Evolutionary conservation across 2,329 filamentous ascomycete species (phyloP), one percentile per base, ranked within the genome.

Genomic region (Beauveria sp.): DNA sequence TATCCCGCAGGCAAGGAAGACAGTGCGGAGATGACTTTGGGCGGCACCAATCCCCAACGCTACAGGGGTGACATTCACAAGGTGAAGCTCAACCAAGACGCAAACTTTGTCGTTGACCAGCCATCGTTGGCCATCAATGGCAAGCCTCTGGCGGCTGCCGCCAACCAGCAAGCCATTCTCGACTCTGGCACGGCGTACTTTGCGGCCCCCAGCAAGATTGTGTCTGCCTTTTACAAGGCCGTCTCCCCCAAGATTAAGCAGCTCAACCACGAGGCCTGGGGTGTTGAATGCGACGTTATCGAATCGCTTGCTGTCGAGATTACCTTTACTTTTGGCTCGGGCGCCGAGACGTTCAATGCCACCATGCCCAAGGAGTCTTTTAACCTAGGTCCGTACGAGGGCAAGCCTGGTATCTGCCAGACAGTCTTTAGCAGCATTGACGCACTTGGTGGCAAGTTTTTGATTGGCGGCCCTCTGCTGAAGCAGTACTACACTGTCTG

Each of bases 401-500:
- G 50, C 9, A 62, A 63, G 46, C 61, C 62, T 1, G 66, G 63
- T 0, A 67, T 70, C 22, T 75, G 74, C 61, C 71, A 74, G 65
- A 69, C 66, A 8, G 65, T 75, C 2, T 71, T 74, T 48, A 65
- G 18, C 54, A 62, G 58, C 1, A 55, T 67, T 2, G 65, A 66
- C 5, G 31, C 31, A 3, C 60, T 66, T 0, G 48, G 63, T 0
- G 66, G 66, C 0, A 64, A 68, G 2, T 76, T 73, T 72, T 61
- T 75, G 7, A 51, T 73, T 9, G 74, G 74, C 0, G 70, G 67
- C 1, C 71, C 73, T 3, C 63, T 73, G 18, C 60, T 76, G 26
- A 71, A 74, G 67, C 64, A 67, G 14, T 74, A 74, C 59, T 75
- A 75, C 60, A 75, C 73, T 1, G 70, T 71, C 0, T 75, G 72